Conservation (phyloP, 2,329 filamentous ascomycete genomes). For the Aspergillus sp. region DNA sequence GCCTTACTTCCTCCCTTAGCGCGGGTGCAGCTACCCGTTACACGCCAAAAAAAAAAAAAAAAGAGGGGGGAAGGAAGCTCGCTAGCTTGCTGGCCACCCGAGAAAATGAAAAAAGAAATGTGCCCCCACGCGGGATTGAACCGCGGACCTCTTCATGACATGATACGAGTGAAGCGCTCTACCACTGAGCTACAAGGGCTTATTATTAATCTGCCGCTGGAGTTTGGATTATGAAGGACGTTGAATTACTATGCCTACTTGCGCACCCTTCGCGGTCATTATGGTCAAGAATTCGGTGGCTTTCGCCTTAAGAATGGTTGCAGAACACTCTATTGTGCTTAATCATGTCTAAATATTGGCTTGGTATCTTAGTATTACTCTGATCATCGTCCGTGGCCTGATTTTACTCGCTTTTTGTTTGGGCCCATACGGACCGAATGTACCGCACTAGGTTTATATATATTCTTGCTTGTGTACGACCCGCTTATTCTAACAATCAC, state of each 20-base stretch:
- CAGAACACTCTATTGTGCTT: too few relatives aligned
- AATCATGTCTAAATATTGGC: fast-evolving
- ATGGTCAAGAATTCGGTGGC: too few relatives aligned
- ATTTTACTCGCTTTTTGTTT: too few relatives aligned
- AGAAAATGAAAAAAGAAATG: background rate
- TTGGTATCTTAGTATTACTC: too few relatives aligned
- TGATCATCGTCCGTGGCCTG: fast-evolving
- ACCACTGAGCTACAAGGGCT: constrained; percentile 4
- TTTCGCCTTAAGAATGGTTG: too few relatives aligned
- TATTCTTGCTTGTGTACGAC: background rate
- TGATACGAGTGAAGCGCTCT: constrained; percentile 4
- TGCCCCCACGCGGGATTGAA: constrained; percentile 4
- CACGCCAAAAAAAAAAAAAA: background rate
- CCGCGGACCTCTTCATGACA: constrained; percentile 2
- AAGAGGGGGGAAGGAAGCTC: background rate
- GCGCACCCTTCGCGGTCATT: too few relatives aligned
- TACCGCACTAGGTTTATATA: background rate
- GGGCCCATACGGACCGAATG: too few relatives aligned
- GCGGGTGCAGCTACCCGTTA: background rate
- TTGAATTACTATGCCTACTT: background rate
- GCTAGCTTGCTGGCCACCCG: too few relatives aligned
- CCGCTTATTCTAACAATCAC: too few relatives aligned
- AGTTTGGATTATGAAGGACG: background rate
- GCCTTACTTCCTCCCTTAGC: background rate
- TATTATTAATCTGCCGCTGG: background rate